Conservation (phyloP, 208 protist species). For the Crithidia bombi region DNA sequence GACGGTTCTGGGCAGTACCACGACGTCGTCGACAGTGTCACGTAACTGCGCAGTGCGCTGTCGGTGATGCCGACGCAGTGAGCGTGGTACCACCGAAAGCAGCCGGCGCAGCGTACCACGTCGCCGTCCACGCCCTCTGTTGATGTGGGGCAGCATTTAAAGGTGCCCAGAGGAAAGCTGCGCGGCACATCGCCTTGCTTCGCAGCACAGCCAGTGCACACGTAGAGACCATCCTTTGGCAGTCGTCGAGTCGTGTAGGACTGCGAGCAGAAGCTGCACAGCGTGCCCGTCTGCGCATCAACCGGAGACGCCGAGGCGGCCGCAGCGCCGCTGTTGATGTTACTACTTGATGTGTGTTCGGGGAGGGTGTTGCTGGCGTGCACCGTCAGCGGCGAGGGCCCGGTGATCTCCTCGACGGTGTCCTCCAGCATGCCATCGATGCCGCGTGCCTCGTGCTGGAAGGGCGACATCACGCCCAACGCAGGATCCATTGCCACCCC, state of each 20-base stretch:
- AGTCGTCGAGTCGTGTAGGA: conserved; percentile 39
- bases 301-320: conserved; percentile 8
- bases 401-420: conserved; percentile 54
- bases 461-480: conserved; percentile 70
- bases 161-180: conserved; percentile 69
- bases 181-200: conserved; percentile 26
- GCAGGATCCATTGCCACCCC: conserved; percentile 88
- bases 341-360: too few species aligned
- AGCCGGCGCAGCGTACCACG: conserved; percentile 75
- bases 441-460: conserved; percentile 54
- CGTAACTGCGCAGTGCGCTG: conserved; percentile 55
- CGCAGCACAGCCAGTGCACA: conserved; percentile 56
- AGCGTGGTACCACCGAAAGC: conserved; percentile 80
- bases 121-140: conserved; percentile 61
- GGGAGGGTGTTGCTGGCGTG: background rate
- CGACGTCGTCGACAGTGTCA: conserved; percentile 74
- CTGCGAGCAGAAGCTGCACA: conserved; percentile 54
- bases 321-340: background rate
- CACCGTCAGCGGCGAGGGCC: conserved; percentile 1
- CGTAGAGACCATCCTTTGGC: conserved; percentile 70
- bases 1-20: conserved; percentile 85
- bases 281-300: conserved; percentile 15
- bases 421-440: conserved; percentile 56
- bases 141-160: conserved; percentile 85
- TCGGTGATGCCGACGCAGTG: conserved; percentile 70